These are phyloP conservation scores for Urtica urens DNA, from an alignment of 306 rosid species.

Conservation along the genomic window DNA sequence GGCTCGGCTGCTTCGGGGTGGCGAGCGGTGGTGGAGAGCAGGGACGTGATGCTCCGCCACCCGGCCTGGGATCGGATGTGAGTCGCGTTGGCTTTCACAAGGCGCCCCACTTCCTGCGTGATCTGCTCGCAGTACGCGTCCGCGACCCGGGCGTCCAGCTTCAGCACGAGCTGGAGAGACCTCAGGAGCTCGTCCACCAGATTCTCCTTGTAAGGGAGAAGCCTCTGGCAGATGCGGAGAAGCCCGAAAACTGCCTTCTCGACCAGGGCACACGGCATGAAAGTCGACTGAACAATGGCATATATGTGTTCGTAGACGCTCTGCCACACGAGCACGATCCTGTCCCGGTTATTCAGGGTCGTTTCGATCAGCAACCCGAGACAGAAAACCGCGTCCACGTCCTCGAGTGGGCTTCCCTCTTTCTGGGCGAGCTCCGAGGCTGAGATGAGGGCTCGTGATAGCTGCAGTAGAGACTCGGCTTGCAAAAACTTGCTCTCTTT, in stretches of 20 bases:
- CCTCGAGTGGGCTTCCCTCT: conserved; percentile 82
- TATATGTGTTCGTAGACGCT: conserved; percentile 94
- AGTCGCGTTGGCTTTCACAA: conserved; percentile 91
- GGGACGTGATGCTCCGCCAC: conserved; percentile 87
- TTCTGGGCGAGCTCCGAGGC: conserved; percentile 89
- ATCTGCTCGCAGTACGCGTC: conserved; percentile 98
- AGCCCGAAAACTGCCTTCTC: conserved; percentile 99
- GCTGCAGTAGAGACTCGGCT: conserved; percentile 89
- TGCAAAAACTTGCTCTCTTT: conserved; percentile 92
- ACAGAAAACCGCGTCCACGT: conserved; percentile 97
- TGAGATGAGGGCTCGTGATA: conserved; percentile 85
- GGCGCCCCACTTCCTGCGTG: conserved; percentile 92
- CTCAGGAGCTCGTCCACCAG: conserved; percentile 92
- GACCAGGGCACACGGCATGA: conserved; percentile 89
- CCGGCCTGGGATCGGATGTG: conserved; percentile 88
- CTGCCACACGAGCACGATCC: conserved; percentile 91
- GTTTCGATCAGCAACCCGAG: conserved; percentile 89
- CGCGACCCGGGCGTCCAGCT: conserved; percentile 97
- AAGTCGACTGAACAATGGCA: conserved; percentile 85
- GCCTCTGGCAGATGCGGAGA: conserved; percentile 85
- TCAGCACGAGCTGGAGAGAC: conserved; percentile 83
- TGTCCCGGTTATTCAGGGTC: conserved; percentile 87
- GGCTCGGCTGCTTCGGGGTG: conserved; percentile 94
- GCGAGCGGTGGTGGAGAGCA: conserved; percentile 73
- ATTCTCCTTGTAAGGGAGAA: conserved; percentile 94